Evolutionary conservation across 106 monocot genomes (phyloP), one percentile per base, ranked within the genome.

Genomic region (Apostasia ramifera): DNA sequence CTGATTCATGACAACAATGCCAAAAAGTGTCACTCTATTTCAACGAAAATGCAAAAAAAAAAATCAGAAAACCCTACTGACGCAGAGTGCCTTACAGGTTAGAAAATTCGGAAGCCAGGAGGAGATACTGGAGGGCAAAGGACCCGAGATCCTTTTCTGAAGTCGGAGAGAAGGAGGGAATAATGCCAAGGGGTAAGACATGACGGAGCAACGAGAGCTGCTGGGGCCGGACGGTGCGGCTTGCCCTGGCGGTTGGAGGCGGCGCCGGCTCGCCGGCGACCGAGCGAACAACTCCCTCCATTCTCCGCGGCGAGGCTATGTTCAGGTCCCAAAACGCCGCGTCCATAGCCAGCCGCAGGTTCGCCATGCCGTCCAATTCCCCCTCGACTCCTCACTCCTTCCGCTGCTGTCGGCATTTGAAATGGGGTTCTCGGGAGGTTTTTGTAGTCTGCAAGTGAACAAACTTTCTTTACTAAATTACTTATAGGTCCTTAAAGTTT

Each of bases 301-400:
- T 76, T 44, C 75, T 72, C 42, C 68, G 87, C 15, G 82, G 46
- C 40, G 87, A 72, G 5, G 85, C 61, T 0, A 88, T 13, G 70
- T 73, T 70, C 10, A 88, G 73, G 72, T 91, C 87, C 80, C 78
- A 87, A 78, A 91, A 91, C 12, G 78, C 84, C 26, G 84, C 75
- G 82, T 84, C 87, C 87, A 88, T 88, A 5, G 91, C 87, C 51
- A 80, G 46, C 7, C 87, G 84, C 47, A 91, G 80, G 71, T 73
- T 71, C 75, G 87, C 77, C 91, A 82, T 84, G 39, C 14, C 70
- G n/a, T 62, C 12, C 26, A 15, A 47, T 44, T 52, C 10, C 4
- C 37, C 9, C 12, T 49, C 57, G 15, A 66, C 49, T 4, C 8
- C 50, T 15, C 40, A 38, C 55, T 48, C 54, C 50, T 42, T 15